Percentiles rank a stretch among this genome's conserved stretches.
These are phyloP conservation scores for Cephalotrichum gorgonifer DNA, from an alignment of 2,329 filamentous ascomycete genomes.

Conservation along the genomic window DNA sequence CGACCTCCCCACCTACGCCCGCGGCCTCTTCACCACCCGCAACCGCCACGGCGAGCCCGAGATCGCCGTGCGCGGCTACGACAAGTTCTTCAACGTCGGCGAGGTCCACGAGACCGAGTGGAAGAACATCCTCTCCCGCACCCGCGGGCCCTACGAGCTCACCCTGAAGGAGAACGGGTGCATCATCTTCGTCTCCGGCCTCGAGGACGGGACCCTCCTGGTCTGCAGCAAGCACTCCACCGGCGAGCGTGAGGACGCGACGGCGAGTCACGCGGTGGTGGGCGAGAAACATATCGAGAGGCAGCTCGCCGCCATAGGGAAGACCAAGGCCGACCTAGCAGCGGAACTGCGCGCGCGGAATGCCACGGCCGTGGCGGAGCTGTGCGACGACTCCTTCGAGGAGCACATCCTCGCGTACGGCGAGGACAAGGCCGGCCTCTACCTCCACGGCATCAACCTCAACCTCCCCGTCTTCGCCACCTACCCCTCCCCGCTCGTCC, in stretches of 20 bases:
- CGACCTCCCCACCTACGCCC: slow-evolving; percentile 81
- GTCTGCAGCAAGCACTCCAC: slow-evolving; percentile 99
- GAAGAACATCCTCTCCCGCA: slow-evolving; percentile 65
- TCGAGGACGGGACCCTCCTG: slow-evolving; percentile 79
- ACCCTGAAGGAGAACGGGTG: slow-evolving; percentile 99
- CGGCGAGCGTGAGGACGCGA: slow-evolving; percentile 60
- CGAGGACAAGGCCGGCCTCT: slow-evolving; percentile 74
- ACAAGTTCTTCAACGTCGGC: slow-evolving; percentile 95
- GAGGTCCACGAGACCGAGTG: slow-evolving; percentile 78
- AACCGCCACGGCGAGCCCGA: slow-evolving; percentile 55
- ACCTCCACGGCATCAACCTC: slow-evolving; percentile 91
- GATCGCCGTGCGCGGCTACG: slow-evolving; percentile 84
- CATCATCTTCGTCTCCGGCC: slow-evolving; percentile 91
- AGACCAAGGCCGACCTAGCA: slow-evolving; percentile 69
- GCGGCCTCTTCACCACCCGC: slow-evolving; percentile 83
- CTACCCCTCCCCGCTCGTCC: slow-evolving; percentile 72
- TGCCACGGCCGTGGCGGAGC: slow-evolving; percentile 86
- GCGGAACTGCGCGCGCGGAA: slow-evolving; percentile 68
- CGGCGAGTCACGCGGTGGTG: slow-evolving; percentile 71
- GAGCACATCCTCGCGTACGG: slow-evolving; percentile 92
- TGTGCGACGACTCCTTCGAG: slow-evolving; percentile 93
- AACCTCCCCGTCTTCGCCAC: slow-evolving; percentile 90
- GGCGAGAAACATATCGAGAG: slow-evolving; percentile 74
- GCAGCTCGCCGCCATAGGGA: slow-evolving; percentile 69
- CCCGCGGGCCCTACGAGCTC: slow-evolving; percentile 82